phyloP scores from a whole-genome alignment of 805 yeast genomes.

The Ogataea methanolica region DNA sequence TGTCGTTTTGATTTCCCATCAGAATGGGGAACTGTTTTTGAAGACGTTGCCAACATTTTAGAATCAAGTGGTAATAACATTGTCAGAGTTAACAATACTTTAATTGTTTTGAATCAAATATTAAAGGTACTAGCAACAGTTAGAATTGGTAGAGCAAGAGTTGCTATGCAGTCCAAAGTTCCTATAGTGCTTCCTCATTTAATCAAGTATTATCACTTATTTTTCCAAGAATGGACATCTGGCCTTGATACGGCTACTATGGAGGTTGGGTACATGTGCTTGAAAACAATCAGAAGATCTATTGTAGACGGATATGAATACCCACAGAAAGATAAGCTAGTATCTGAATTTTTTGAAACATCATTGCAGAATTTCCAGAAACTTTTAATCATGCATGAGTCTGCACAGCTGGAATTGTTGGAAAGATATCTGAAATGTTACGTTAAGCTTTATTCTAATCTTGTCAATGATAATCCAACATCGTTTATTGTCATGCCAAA shows the following conservation, averaged over 20 bases:
- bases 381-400: constrained; percentile 51
- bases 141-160: constrained; percentile 76
- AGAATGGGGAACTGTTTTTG: constrained; percentile 82
- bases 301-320: constrained; percentile 72
- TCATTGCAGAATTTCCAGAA: constrained; percentile 57
- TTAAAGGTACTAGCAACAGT: constrained; percentile 71
- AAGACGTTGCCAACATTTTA: constrained; percentile 46
- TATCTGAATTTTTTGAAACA: constrained; percentile 55
- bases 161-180: constrained; percentile 69
- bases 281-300: constrained; percentile 70
- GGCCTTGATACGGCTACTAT: constrained; percentile 47
- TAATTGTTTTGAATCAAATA: constrained; percentile 70
- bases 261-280: constrained; percentile 72
- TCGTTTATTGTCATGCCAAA: constrained; percentile 66
- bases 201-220: constrained; percentile 52
- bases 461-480: constrained; percentile 59
- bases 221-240: constrained; percentile 61
- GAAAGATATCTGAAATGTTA: constrained; percentile 71
- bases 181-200: constrained; percentile 59
- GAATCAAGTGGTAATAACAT: constrained; percentile 44
- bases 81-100: constrained; percentile 54
- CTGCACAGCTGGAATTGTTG: constrained; percentile 42
- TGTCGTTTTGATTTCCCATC: constrained; percentile 81
- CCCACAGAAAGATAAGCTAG: constrained; percentile 54
- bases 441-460: constrained; percentile 64